Base-by-base conservation (phyloP, 495 filamentous ascomycete species). In the Mycothermus thermophilus region DNA sequence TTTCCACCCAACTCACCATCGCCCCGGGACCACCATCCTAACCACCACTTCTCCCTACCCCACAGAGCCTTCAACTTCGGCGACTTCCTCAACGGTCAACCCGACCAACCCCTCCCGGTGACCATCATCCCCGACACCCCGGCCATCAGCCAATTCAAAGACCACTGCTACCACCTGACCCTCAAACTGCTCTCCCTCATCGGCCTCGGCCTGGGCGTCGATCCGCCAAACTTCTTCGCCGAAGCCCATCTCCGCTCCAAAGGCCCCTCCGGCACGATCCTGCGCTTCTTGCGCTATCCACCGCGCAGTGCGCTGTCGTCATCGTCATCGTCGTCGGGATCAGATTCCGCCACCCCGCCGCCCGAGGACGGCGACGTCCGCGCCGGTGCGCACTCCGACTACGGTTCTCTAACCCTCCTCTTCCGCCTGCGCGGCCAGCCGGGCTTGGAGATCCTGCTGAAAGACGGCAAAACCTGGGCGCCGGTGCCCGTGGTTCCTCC, bases 321-420 rank as follows among this genome's bases (percentile, higher is more conserved):
- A n/a, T n/a, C n/a, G n/a, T n/a, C n/a, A n/a, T n/a, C n/a, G n/a
- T n/a, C n/a, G n/a, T n/a, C n/a, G n/a, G n/a, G n/a, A n/a, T n/a
- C n/a, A n/a, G 22, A 78, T 8, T 67, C 74, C 49, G 65, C 78
- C 24, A 72, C 79, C 8, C 13, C 32, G 15, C 74, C 80, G 15
- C 72, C 79, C 37, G 75, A 79, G 2, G 72, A 77, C 50, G 46
- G 77, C 49, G 54, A 66, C 37, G 52, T 95, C 57, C 64, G 90
- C n/a, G 85, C 86, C 0, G 88, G 86, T 0, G 83, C 77, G 2
- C 88, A 97, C 55, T 87, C 79, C 6, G 88, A 95, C 50, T 94
- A 94, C 50, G 88, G 86, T 9, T 84, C 75, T 2, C 61, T 93
- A 31, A 94, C 88, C 0, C 64, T 93, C 1, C 69, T 95, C 12